A percentile compares a stretch with the other conserved stretches of the same genome.
Conservation (phyloP, 352 stramenopile genomes). For the Phytophthora rubi region DNA sequence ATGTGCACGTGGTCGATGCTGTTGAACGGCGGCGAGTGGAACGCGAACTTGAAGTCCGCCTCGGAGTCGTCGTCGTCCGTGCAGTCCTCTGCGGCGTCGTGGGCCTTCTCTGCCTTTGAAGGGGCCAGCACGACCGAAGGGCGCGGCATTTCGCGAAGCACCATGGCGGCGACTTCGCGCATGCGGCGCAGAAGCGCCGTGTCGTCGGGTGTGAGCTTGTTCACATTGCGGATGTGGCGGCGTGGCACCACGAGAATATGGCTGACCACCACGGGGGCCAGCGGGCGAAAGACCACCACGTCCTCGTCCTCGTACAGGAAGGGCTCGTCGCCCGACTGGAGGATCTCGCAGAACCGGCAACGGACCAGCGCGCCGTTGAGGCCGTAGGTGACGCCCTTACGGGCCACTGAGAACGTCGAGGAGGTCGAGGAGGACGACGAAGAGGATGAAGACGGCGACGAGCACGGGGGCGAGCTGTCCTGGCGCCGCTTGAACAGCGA, state of each 20-base stretch:
- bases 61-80: conserved; percentile 37
- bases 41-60: conserved; percentile 75
- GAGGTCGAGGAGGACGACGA: conserved; percentile 36
- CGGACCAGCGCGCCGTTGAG: conserved; percentile 65
- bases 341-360: conserved; percentile 89
- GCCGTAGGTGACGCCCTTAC: conserved; percentile 80
- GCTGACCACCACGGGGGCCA: conserved; percentile 69
- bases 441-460: conserved; percentile 23
- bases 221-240: conserved; percentile 88
- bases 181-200: conserved; percentile 69
- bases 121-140: conserved; percentile 24
- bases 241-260: conserved; percentile 87
- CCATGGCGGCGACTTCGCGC: conserved; percentile 62
- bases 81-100: conserved; percentile 20
- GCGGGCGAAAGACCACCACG: conserved; percentile 78
- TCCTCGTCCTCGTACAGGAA: conserved; percentile 86
- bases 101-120: conserved; percentile 27
- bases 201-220: conserved; percentile 72
- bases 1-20: conserved; percentile 92
- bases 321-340: conserved; percentile 60
- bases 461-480: conserved; percentile 29
- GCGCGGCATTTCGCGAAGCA: conserved; percentile 55
- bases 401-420: conserved; percentile 50
- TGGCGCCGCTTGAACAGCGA: conserved; percentile 25
- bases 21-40: conserved; percentile 89